Evolutionary conservation across 2,329 filamentous ascomycete genomes (phyloP).

Genomic region (Aaosphaeria arxii): DNA sequence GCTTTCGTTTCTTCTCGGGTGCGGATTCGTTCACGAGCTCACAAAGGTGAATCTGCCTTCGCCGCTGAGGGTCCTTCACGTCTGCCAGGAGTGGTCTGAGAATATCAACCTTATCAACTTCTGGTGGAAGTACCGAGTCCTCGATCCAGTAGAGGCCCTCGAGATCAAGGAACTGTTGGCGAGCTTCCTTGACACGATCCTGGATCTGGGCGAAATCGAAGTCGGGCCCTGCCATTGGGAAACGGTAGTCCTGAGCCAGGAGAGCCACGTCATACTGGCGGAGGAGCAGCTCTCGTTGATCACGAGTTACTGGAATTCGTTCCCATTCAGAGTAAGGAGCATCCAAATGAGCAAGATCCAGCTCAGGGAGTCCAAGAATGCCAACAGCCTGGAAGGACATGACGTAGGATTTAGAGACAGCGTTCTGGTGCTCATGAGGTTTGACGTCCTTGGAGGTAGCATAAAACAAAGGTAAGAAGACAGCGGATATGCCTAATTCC

Average conservation of each 20-base stretch:
- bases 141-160: conserved; percentile 39
- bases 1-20: conserved; percentile 26
- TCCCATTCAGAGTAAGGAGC: conserved; percentile 35
- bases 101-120: conserved; percentile 27
- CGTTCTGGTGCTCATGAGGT: conserved; percentile 11
- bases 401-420: conserved; percentile 28
- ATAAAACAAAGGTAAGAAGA: conserved; percentile 38
- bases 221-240: conserved; percentile 36
- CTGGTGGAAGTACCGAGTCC: conserved; percentile 20
- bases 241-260: conserved; percentile 37
- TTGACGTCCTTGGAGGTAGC: conserved; percentile 29
- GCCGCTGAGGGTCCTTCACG: conserved; percentile 24
- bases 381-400: conserved; percentile 39
- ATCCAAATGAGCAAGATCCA: conserved; percentile 32
- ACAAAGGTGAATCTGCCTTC: conserved; percentile 21
- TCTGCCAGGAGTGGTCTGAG: conserved; percentile 27
- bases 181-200: conserved; percentile 33
- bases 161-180: conserved; percentile 35
- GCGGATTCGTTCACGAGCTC: conserved; percentile 13
- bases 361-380: conserved; percentile 39
- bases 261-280: conserved; percentile 37
- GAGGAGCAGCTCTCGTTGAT: conserved; percentile 35
- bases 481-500: conserved; percentile 36
- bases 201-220: conserved; percentile 36
- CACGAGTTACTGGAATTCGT: conserved; percentile 29